Base-by-base conservation (phyloP, 495 filamentous ascomycete genomes). In the Pseudoneurospora amorphoporcata region DNA sequence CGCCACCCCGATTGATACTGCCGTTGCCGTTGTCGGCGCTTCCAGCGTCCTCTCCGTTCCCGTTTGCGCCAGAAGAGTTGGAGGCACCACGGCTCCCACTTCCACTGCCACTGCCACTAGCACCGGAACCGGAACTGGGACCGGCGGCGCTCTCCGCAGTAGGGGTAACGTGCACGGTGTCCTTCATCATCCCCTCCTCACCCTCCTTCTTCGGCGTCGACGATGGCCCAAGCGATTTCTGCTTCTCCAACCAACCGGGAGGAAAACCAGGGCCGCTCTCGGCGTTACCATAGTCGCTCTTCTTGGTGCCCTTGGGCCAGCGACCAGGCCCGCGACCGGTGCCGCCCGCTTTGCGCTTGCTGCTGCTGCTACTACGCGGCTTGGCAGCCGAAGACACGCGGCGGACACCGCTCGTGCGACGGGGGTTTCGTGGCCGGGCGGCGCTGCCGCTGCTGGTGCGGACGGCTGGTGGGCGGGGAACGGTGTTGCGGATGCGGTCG, bases 301-400 rank as follows among this genome's bases (percentile, higher is more conserved):
- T 87, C 77, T 87, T 88, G 0, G 84, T 87, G 3, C 86, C 84
- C 74, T 88, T 87, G 8, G 86, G 86, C 85, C 84, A 87, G 35
- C 84, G 77, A 1, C 86, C 85, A 1, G 84, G 83, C 2, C 84
- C 85, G 38, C 84, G 81, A 3, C 85, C 86, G 16, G 85, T 88
- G 3, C 87, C 86, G 5, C 87, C 86, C n/a, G 81, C 77, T 76
- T 84, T 86, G 23, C 84, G 78, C 53, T 83, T 83, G 58, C 76
- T 75, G 72, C 53, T 78, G 16, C 77, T 76, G 23, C 75, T 72
- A 70, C 69, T 76, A 4, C 80, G 80, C 1, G 77, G 83, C 68
- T 79, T 80, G 3, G 79, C 70, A 1, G 77, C 47, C 2, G 80
- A 73, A 1, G 81, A 74, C 2, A 37, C 45, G 16, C 70, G 45